Percentiles rank a stretch among this genome's conserved stretches.
Conservation (phyloP, 139 green algal species). For the Chlorella sp. region DNA sequence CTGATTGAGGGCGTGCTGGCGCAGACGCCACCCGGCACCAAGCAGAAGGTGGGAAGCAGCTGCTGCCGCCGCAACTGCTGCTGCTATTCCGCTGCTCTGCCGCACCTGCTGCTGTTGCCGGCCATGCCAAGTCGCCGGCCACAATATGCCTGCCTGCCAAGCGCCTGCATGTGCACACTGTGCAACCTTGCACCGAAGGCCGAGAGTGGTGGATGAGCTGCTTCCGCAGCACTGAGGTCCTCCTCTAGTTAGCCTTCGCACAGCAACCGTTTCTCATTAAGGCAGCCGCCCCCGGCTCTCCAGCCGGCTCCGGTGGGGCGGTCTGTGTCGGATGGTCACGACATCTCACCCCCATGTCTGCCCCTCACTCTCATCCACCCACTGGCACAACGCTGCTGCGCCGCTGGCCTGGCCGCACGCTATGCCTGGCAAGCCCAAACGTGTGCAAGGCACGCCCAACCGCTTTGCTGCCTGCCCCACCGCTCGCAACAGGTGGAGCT, state of each 20-base stretch:
- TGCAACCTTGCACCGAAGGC: conserved; percentile 16
- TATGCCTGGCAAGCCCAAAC: background rate
- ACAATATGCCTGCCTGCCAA: background rate
- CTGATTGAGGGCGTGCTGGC: conserved; percentile 86
- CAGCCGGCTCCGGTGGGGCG: background rate
- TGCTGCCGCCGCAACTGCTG: background rate
- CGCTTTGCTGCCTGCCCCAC: background rate
- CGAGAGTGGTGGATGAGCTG: conserved; percentile 47
- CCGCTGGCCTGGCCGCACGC: background rate
- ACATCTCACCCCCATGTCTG: conserved; percentile 10
- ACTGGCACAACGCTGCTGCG: background rate
- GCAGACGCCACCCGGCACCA: conserved; percentile 87
- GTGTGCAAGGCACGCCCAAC: background rate
- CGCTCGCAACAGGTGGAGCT: conserved; percentile 77
- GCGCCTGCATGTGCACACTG: background rate
- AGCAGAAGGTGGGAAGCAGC: conserved; percentile 64
- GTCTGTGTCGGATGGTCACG: conserved; percentile 44
- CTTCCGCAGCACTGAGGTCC: conserved; percentile 27
- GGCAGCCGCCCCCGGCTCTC: background rate
- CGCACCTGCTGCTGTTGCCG: background rate
- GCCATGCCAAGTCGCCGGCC: no score
- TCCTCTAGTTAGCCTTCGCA: conserved; percentile 53
- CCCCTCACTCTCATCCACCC: background rate
- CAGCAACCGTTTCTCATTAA: conserved; percentile 43
- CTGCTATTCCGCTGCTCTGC: background rate